Base-by-base conservation (phyloP, 768 basidiomycete genomes). In the Rhodotorula sphaerocarpa region DNA sequence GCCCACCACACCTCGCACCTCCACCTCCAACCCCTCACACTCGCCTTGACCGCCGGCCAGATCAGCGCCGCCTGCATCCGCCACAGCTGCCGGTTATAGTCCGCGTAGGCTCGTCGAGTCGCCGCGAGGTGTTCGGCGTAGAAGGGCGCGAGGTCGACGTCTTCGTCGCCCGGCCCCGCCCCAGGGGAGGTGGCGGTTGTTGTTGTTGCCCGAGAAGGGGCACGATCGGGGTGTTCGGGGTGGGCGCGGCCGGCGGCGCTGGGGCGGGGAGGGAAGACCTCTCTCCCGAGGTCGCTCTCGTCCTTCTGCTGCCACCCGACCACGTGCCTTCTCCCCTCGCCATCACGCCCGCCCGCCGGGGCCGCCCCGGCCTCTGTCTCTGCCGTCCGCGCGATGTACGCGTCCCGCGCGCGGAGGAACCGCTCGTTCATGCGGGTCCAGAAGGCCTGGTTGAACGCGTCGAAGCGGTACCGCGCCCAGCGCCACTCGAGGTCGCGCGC, bases 401-500 rank as follows among this genome's bases (percentile, higher is more conserved):
- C 31, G 27, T 69, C 58, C 2, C 58, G 27, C n/a, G 53, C 57
- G 21, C 30, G 50, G 43, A 69, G 57, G 52, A 69, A 71, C 23
- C 36, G 31, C 4, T 63, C 44, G 55, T 71, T 71, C 25, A 55
- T 61, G 16, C 57, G 31, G 3, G 54, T 33, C 70, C 70, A 71
- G 43, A 70, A 69, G 27, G 57, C 63, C 55, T 70, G 65, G 51
- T 69, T 63, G 66, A 70, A 63, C 12, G 43, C 41, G 50, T 71
- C 70, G 50, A 67, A 33, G 6, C 70, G 62, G 58, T 67, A 63
- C 53, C 61, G 54, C 10, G 57, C 45, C 15, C 70, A 50, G 28
- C 70, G 66, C 59, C 64, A 71, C 21, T 59, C 66, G 56, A 71
- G 66, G 54, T 71, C 70, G 16, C 46, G 10, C 18, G 61, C 44